Conservation (phyloP, 768 basidiomycete species). For the Paxillus rubicundulus region DNA sequence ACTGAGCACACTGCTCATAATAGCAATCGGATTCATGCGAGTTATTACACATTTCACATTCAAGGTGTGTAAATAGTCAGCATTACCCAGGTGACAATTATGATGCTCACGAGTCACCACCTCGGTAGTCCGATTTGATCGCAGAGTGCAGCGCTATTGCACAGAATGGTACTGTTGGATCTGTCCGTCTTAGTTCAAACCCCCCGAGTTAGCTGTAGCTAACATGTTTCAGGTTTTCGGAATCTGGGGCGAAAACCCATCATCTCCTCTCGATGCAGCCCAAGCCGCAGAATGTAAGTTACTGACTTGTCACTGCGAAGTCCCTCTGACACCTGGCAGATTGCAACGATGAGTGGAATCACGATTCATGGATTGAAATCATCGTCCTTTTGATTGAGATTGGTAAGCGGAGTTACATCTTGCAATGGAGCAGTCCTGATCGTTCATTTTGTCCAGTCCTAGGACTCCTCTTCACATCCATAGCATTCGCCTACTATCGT, state of each 20-base stretch:
- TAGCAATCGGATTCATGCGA: constrained; percentile 52
- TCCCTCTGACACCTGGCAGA: constrained; percentile 39
- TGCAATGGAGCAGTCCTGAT: background rate
- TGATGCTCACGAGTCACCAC: background rate
- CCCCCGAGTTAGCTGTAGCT: background rate
- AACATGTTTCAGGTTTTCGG: constrained; percentile 41
- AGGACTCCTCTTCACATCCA: constrained; percentile 55
- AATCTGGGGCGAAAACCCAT: constrained; percentile 49
- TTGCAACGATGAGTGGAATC: constrained; percentile 59
- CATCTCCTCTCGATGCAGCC: constrained; percentile 24
- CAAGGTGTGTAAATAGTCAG: constrained; percentile 46
- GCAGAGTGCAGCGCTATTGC: constrained; percentile 47
- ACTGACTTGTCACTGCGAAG: background rate
- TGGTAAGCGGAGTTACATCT: constrained; percentile 39
- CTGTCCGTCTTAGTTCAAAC: constrained; percentile 26
- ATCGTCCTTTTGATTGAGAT: constrained; percentile 57
- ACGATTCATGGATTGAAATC: constrained; percentile 68
- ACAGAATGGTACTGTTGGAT: constrained; percentile 29
- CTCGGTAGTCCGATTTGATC: constrained; percentile 53
- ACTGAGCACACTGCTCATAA: constrained; percentile 45
- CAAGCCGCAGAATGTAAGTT: constrained; percentile 51
- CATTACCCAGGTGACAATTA: background rate
- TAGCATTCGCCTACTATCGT: constrained; percentile 71
- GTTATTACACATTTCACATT: constrained; percentile 63
- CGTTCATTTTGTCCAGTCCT: constrained; percentile 41